These are phyloP conservation scores for Sugiyamaella paludigena DNA, from an alignment of 1,139 yeast genomes.

Conservation along the genomic window DNA sequence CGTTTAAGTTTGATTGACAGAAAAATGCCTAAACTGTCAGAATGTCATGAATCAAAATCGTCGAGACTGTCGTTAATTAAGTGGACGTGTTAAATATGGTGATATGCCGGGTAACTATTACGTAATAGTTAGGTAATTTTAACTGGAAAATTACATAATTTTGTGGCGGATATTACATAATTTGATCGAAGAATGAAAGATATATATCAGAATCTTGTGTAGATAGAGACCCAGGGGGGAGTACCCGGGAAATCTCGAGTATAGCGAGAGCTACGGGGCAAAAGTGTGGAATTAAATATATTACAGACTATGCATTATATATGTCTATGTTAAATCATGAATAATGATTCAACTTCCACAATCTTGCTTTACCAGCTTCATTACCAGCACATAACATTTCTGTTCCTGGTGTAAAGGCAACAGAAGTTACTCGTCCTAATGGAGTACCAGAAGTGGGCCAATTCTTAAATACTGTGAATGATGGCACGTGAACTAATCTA, in stretches of 20 bases:
- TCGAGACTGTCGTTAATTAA: background rate
- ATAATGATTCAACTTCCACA: conserved; percentile 87
- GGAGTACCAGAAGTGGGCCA: conserved; percentile 99
- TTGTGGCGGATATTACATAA: no score
- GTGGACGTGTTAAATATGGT: background rate
- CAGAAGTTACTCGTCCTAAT: conserved; percentile 85
- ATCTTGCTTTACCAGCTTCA: conserved; percentile 83
- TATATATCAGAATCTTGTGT: no score
- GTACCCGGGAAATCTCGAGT: no score
- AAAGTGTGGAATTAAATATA: no score
- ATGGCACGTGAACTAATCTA: conserved; percentile 81
- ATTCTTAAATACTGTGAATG: conserved; percentile 81
- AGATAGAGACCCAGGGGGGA: no score
- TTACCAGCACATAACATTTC: conserved; percentile 89
- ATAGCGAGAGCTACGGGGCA: no score
- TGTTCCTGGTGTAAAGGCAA: conserved; percentile 73
- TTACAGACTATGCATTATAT: background rate
- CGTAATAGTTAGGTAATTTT: no score
- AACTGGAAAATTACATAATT: no score
- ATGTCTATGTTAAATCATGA: conserved; percentile 4
- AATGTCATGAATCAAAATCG: no score
- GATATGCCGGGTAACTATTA: background rate
- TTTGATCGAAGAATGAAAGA: no score
- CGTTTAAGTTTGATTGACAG: background rate
- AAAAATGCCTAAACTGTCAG: no score